Evolutionary conservation across 208 protist genomes (phyloP).

Genomic region (Trypanosoma theileri): DNA sequence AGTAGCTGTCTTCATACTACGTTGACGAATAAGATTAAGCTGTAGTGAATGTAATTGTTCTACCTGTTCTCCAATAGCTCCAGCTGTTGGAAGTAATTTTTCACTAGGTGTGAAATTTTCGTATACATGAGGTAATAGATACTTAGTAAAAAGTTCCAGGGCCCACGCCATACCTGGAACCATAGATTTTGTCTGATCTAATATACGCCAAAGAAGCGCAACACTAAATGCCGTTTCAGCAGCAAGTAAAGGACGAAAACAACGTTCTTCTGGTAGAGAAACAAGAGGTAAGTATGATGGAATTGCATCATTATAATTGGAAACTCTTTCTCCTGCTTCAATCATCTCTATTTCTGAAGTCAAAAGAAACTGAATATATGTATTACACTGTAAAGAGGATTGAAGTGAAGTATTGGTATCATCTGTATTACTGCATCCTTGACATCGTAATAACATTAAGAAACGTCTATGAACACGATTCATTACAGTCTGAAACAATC

Average conservation of each 20-base stretch:
- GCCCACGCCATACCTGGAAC: constrained; percentile 66
- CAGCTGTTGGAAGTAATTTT: constrained; percentile 43
- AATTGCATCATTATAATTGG: neutral
- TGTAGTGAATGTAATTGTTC: constrained; percentile 55
- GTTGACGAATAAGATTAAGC: constrained; percentile 42
- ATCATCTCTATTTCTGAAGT: constrained; percentile 18
- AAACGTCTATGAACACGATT: constrained; percentile 22
- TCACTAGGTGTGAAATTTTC: constrained; percentile 44
- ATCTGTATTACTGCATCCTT: constrained; percentile 4
- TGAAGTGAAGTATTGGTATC: constrained; percentile 13
- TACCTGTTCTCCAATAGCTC: constrained; percentile 71
- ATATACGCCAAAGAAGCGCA: constrained; percentile 67
- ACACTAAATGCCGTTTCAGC: constrained; percentile 64
- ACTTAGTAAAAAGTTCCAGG: constrained; percentile 54
- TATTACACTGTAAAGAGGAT: neutral
- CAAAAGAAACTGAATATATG: constrained; percentile 21
- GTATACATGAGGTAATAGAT: constrained; percentile 83
- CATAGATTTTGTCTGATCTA: constrained; percentile 53
- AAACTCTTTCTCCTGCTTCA: neutral
- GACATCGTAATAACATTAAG: constrained; percentile 20
- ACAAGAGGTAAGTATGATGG: constrained; percentile 34
- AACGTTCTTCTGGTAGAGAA: constrained; percentile 53
- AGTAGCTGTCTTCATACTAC: constrained; percentile 24
- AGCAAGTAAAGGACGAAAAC: constrained; percentile 54
- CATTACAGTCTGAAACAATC: constrained; percentile 22